phyloP scores from a whole-genome alignment of 1,284 basidiomycete species.

The Megacollybia platyphylla region DNA sequence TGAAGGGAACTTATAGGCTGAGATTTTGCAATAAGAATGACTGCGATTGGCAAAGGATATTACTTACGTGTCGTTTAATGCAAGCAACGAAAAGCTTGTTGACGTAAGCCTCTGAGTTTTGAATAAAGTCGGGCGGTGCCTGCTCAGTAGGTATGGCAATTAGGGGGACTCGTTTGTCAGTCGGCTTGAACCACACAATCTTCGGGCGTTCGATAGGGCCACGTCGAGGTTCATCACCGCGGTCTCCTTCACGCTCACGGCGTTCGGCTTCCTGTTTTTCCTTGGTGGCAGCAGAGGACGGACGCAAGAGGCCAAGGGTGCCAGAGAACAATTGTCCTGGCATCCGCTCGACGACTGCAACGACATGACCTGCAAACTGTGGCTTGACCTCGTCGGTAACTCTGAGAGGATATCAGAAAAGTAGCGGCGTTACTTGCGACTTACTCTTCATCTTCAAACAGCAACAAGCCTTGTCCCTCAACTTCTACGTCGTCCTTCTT shows the following conservation, averaged over 20 bases:
- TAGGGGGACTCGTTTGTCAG: conserved; percentile 96
- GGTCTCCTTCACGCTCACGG: conserved; percentile 89
- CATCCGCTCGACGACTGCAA: conserved; percentile 97
- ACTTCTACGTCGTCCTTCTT: conserved; percentile 99
- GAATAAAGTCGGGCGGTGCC: conserved; percentile 92
- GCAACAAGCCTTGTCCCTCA: conserved; percentile 91
- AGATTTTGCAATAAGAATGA: conserved; percentile 5
- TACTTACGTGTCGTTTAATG: conserved; percentile 87
- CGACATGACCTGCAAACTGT: conserved; percentile 93
- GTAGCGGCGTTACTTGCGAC: conserved; percentile 11
- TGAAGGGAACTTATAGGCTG: conserved; percentile 91
- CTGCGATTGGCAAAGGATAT: not conserved
- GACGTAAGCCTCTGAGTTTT: conserved; percentile 84
- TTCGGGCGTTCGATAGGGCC: conserved; percentile 82
- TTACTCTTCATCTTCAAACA: conserved; percentile 96
- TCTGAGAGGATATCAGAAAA: conserved; percentile 23
- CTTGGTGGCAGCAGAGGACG: conserved; percentile 96
- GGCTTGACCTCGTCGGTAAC: conserved; percentile 97
- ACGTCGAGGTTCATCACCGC: conserved; percentile 68
- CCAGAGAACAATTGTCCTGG: conserved; percentile 98
- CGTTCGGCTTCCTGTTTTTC: conserved; percentile 99
- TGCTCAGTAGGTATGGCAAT: conserved; percentile 99
- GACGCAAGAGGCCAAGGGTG: conserved; percentile 88
- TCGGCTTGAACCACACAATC: conserved; percentile 99
- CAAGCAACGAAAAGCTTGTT: conserved; percentile 94